phyloP scores from a whole-genome alignment of 73 alveolate species.

The Paramecium tetraurelia region DNA sequence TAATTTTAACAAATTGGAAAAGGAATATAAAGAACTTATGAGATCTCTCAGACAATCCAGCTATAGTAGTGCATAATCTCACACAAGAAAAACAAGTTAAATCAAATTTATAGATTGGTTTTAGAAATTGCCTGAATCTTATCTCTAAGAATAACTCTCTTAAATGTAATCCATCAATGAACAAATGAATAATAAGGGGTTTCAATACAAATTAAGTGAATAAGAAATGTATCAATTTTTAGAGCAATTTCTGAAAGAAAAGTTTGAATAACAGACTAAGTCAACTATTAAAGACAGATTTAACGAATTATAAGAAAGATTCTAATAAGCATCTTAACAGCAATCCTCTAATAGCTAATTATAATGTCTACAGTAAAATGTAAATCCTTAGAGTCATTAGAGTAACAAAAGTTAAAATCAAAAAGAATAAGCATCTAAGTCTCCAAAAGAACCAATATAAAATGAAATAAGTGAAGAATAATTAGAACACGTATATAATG shows the following conservation, averaged over 20 bases:
- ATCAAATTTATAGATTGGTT: slow-evolving; percentile 16
- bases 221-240: slow-evolving; percentile 30
- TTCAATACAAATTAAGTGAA: neutral
- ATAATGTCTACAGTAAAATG: neutral
- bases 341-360: neutral
- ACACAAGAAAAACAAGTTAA: neutral
- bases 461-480: neutral
- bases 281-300: slow-evolving; percentile 6
- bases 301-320: neutral
- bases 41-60: slow-evolving; percentile 24
- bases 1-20: slow-evolving; percentile 4
- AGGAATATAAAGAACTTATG: slow-evolving; percentile 25
- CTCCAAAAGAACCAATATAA: neutral
- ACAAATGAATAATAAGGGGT: slow-evolving; percentile 21
- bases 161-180: slow-evolving; percentile 26
- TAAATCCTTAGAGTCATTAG: neutral
- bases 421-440: neutral
- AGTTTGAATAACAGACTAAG: slow-evolving; percentile 3
- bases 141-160: neutral
- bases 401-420: neutral
- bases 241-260: slow-evolving; percentile 21
- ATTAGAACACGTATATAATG: neutral
- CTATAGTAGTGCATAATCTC: slow-evolving; percentile 18
- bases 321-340: neutral
- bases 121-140: slow-evolving; percentile 3